Base-by-base conservation (phyloP, 2,329 filamentous ascomycete species). In the Sporothrix mexicana region DNA sequence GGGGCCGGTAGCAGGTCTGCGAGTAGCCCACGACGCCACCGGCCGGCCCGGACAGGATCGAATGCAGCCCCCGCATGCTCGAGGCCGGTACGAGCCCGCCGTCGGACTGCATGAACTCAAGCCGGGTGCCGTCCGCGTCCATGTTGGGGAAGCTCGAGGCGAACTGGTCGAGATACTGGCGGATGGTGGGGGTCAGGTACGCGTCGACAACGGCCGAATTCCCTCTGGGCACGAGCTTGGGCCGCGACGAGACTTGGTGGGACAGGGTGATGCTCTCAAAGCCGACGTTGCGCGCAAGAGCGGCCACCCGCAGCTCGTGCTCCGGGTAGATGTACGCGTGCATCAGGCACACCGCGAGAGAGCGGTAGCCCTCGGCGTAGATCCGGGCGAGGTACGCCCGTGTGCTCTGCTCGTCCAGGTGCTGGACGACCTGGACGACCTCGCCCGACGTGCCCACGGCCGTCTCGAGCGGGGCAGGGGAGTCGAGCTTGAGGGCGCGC, bases 11-110 rank as follows among this genome's bases (percentile, higher is more conserved):
- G 4, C 88, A 91, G 0, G 91, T 93, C 20, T 91, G 83, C 13
- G 91, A 90, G 80, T 92, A 93, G 13, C 91, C 91, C 4, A 93
- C 90, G 0, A 93, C 91, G 59, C 91, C 91, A 10, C 90, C 91
- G 36, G 91, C 91, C 43, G 91, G 91, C 0, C 91, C 91, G 1
- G 89, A 92, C 0, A 93, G 79, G 73, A 93, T 92, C 1, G 90
- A 90, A 74, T 87, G 85, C 2, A 78, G 72, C 0, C 77, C 77
- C 13, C 69, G 70, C 36, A 78, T 77, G 3, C 55, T 62, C 9
- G 70, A 51, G 36, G 53, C 74, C 70, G 7, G 76, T 75, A n/a
- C n/a, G 17, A 78, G 75, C 0, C 77, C 77, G 51, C 89, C 89
- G 75, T 91, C 88, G 0, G 86, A 89, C 78, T 92, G 90, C 90